A percentile compares a stretch with the other conserved stretches of the same genome.
phyloP scores from a whole-genome alignment of 345 rosid genomes.

The Salix suchowensis region DNA sequence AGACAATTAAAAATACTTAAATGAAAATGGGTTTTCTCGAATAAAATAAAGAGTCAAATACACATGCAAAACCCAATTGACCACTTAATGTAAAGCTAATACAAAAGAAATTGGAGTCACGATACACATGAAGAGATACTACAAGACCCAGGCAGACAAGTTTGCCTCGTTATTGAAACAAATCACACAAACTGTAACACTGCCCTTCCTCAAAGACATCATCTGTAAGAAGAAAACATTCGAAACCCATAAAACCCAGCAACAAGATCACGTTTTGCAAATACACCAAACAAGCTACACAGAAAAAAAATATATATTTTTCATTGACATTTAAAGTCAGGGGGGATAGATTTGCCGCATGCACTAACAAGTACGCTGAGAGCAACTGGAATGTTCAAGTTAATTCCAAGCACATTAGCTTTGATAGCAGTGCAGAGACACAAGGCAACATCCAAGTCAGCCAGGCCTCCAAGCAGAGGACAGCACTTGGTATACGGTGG shows the following conservation, averaged over 20 bases:
- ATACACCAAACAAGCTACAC: background rate
- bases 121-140: background rate
- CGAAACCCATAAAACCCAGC: background rate
- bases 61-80: background rate
- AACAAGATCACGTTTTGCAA: background rate
- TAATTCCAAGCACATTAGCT: conserved; percentile 50
- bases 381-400: conserved; percentile 38
- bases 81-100: too few species aligned
- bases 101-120: background rate
- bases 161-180: conserved; percentile 10
- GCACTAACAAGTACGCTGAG: conserved; percentile 38
- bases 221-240: background rate
- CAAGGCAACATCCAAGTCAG: conserved; percentile 45
- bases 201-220: background rate
- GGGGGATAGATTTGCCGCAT: conserved; percentile 41
- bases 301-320: background rate
- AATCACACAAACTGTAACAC: background rate
- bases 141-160: conserved; percentile 1
- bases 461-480: conserved; percentile 40
- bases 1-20: too few species aligned
- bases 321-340: conserved; percentile 44
- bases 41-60: too few species aligned
- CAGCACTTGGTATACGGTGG: conserved; percentile 48
- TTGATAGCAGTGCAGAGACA: conserved; percentile 61
- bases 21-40: too few species aligned